phyloP scores from a whole-genome alignment of 31 red algal genomes.

The Bonnemaisonia californica region DNA sequence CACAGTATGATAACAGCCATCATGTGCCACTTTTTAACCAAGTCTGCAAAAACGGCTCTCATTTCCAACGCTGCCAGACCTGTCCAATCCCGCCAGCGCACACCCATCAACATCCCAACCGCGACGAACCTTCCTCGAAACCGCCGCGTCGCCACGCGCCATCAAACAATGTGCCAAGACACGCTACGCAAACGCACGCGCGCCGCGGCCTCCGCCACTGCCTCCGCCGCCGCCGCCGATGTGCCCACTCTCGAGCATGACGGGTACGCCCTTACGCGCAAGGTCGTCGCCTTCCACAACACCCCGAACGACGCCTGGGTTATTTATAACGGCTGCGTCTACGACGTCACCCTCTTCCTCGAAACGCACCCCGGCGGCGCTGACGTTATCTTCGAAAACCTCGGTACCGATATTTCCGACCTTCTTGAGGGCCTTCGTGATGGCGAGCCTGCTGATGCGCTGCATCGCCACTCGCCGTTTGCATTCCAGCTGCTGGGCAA shows the following conservation, averaged over 20 bases:
- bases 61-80: too few relatives aligned
- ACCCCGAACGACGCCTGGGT: slow-evolving; percentile 87
- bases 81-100: too few relatives aligned
- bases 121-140: too few relatives aligned
- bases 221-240: not conserved
- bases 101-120: too few relatives aligned
- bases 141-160: too few relatives aligned
- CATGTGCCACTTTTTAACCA: too few relatives aligned
- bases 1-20: too few relatives aligned
- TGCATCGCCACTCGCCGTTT: slow-evolving; percentile 76
- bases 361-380: slow-evolving; percentile 91
- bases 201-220: not conserved
- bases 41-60: too few relatives aligned
- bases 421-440: slow-evolving; percentile 51
- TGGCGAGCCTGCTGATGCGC: not conserved
- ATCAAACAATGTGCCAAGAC: slow-evolving; percentile 32
- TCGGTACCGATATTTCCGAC: slow-evolving; percentile 82
- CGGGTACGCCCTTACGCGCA: slow-evolving; percentile 79
- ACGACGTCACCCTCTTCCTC: slow-evolving; percentile 92
- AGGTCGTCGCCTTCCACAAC: slow-evolving; percentile 79
- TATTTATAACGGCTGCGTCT: slow-evolving; percentile 81
- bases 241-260: not conserved
- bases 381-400: slow-evolving; percentile 54
- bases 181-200: slow-evolving; percentile 25
- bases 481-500: slow-evolving; percentile 83